Base-by-base conservation (phyloP, 495 filamentous ascomycete species). In the Penicillium goetzii region DNA sequence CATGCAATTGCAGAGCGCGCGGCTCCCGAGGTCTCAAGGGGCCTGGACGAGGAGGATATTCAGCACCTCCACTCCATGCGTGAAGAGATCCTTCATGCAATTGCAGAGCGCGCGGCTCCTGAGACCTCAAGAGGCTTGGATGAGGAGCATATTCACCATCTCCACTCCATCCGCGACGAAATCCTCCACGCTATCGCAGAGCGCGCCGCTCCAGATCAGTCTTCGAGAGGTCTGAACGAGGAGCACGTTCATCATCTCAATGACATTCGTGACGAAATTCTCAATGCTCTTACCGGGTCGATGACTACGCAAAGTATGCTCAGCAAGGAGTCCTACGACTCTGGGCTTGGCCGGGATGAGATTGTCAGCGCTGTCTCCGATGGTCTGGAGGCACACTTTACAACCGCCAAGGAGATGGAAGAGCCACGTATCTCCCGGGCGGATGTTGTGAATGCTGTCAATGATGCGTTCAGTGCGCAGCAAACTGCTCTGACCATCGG, bases 361-460 rank as follows among this genome's bases (percentile, higher is more conserved):
- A 78, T 82, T 25, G 65, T 81, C 30, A 77, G 74, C 53, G 78
- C 79, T 1, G 67, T 82, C 11, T 76, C 78, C 4, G 76, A 80
- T 56, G 76, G 78, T 7, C 68, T 82, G 1, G 74, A 79, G 43
- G 73, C 80, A 0, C 78, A 81, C 38, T 77, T 80, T 58, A 68
- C 72, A 7, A 67, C 76, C 1, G 67, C 73, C 9, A 80, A 76
- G 63, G 74, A 76, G 15, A 68, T 73, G 50, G 72, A 79, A 23
- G 69, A 75, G 19, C 68, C 74, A 5, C 73, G 76, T 26, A 74
- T 85, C 26, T 77, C 79, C 0, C 75, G 79, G 21, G 56, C 85
- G 21, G 81, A 83, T 58, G 85, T 81, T 32, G 74, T 88, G 33
- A 85, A 81, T 54, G 85, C 81, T 26, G 74, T 88, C 33, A 85